These are phyloP conservation scores for Phytomonas serpens DNA, from an alignment of 208 protist genomes.

Conservation along the genomic window DNA sequence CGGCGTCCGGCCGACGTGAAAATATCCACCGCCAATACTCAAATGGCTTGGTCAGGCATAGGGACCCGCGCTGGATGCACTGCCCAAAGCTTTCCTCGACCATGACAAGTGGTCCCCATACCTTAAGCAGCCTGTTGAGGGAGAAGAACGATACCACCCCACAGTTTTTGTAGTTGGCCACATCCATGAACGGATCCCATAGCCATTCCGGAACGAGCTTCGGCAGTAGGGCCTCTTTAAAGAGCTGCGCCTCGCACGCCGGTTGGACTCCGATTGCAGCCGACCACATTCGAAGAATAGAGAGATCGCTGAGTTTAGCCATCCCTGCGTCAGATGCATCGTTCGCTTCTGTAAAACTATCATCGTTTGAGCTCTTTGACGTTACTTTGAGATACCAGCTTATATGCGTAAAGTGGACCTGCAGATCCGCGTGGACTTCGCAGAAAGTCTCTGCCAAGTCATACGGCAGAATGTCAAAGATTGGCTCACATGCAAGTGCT, in stretches of 20 bases:
- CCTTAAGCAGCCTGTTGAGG: constrained; percentile 53
- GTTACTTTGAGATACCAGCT: constrained; percentile 44
- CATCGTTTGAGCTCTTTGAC: constrained; percentile 24
- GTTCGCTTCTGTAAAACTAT: neutral
- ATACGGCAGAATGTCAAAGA: constrained; percentile 14
- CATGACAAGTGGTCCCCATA: constrained; percentile 80
- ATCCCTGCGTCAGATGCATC: neutral
- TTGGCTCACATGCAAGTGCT: neutral
- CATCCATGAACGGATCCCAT: constrained; percentile 34
- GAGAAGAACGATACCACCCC: constrained; percentile 75
- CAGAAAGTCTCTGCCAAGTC: constrained; percentile 17
- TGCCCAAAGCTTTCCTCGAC: constrained; percentile 62
- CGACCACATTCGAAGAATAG: neutral
- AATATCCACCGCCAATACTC: constrained; percentile 44
- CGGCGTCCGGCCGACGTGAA: constrained; percentile 31
- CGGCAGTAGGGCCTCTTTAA: constrained; percentile 17
- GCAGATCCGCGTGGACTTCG: constrained; percentile 34
- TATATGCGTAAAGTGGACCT: constrained; percentile 50
- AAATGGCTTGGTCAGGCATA: constrained; percentile 46
- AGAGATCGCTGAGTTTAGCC: neutral
- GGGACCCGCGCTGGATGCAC: constrained; percentile 40
- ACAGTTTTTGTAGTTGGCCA: constrained; percentile 60
- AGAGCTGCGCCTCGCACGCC: constrained; percentile 22
- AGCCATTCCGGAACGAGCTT: constrained; percentile 47
- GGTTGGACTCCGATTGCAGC: constrained; percentile 44